Evolutionary conservation across 2,329 filamentous ascomycete genomes (phyloP), one percentile per base, ranked within the genome.

Genomic region (Neofusicoccum sp.): DNA sequence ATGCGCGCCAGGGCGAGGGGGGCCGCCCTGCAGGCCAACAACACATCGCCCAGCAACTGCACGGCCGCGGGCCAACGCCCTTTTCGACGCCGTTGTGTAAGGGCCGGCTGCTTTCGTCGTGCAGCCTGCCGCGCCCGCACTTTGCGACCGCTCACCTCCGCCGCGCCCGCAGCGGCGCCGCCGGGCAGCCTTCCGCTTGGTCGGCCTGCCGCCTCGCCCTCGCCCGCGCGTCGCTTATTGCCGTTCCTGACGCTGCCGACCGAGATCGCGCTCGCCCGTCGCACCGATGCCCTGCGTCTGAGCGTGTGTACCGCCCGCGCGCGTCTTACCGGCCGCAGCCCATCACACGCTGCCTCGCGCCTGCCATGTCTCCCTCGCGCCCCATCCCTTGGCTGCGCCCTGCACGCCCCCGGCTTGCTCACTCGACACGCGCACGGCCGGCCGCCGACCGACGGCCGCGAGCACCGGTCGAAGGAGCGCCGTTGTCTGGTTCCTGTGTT

Each of bases 61-160:
- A 24, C 31, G 20, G 53, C 16, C 56, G 43, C 43, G 41, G 44
- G 31, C 34, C 56, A 47, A 16, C 30, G 41, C 41, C 33, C 11
- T 51, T 60, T 48, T 34, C 24, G 43, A 7, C 34, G n/a, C n/a
- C 43, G 20, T 16, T 28, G 34, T 49, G 57, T 34, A 48, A 48
- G 44, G 4, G 4, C 8, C 6, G 7, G 9, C 33, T 36, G 40
- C 7, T n/a, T 20, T 34, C 47, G 8, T 20, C 54, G 30, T 24
- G 31, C 34, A 51, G 31, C 16, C 56, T 36, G 14, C 11, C 34
- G 8, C 28, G 41, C 16, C 40, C 20, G 38, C 30, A 16, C 34
- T 56, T 60, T 60, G 36, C 57, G 57, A 60, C 28, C 40, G 45
- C 57, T 60, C 57, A 51, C 36, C 57, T 60, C 44, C 8, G 9